Percentiles rank a stretch among this genome's conserved stretches.
Evolutionary conservation across 352 stramenopile genomes (phyloP).

Genomic region (Phytophthora quininea): DNA sequence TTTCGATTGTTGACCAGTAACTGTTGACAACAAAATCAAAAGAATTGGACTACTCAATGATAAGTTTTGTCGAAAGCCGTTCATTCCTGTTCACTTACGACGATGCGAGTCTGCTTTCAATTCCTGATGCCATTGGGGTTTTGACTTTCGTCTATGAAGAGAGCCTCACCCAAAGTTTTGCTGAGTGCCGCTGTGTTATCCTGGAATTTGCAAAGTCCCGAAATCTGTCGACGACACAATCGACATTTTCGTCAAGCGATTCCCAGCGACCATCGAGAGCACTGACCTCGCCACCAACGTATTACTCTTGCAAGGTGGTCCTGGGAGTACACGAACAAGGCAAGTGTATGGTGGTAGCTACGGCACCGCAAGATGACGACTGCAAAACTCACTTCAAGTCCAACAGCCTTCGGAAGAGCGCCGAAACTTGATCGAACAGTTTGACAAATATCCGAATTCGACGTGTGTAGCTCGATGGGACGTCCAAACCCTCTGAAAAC

Average conservation of each 20-base stretch:
- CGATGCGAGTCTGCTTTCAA: too few species aligned
- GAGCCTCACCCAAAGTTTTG: too few species aligned
- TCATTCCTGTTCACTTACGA: too few species aligned
- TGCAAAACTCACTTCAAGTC: slow-evolving; percentile 30
- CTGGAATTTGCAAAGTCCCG: slow-evolving; percentile 27
- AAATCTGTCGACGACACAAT: slow-evolving; percentile 19
- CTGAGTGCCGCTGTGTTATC: slow-evolving; percentile 36
- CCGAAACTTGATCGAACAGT: slow-evolving; percentile 22
- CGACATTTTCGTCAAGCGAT: slow-evolving; percentile 53
- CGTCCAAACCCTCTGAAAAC: too few species aligned
- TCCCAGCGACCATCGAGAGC: slow-evolving; percentile 24
- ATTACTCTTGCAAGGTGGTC: slow-evolving; percentile 52
- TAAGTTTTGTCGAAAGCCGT: too few species aligned
- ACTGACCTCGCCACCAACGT: slow-evolving; percentile 34
- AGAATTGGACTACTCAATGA: too few species aligned
- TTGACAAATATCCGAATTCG: slow-evolving; percentile 31
- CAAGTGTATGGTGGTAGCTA: slow-evolving; percentile 50
- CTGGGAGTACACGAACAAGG: slow-evolving; percentile 28
- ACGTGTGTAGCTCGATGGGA: slow-evolving; percentile 18
- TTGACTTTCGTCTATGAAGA: too few species aligned
- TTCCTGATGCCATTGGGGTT: too few species aligned
- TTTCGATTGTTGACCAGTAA: too few species aligned
- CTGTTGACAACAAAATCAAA: too few species aligned
- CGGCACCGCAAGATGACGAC: slow-evolving; percentile 33
- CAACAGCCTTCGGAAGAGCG: slow-evolving; percentile 21